These are phyloP conservation scores for Arctium lappa DNA, from an alignment of 129 eudicot genomes.

Conservation along the genomic window DNA sequence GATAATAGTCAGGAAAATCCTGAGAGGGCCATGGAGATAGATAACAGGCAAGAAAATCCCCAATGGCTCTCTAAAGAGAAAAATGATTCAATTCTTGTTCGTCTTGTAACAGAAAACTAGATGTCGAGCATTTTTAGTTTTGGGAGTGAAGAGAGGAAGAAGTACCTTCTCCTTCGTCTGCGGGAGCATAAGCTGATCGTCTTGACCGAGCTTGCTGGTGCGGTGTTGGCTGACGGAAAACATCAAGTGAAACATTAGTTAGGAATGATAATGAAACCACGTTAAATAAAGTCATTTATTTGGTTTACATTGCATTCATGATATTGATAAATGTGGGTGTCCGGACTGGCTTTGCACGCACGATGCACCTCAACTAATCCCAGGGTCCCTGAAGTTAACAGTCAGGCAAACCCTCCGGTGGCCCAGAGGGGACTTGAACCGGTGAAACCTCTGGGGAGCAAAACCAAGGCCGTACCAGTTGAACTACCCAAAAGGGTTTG, in stretches of 20 bases:
- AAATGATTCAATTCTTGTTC: too few relatives aligned
- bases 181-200: conserved; percentile 65
- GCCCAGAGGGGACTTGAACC: background rate
- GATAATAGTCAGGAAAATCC: background rate
- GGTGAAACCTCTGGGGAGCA: background rate
- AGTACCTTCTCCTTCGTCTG: conserved; percentile 69
- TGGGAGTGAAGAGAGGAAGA: background rate
- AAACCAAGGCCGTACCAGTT: background rate
- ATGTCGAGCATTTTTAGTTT: background rate
- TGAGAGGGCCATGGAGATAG: background rate
- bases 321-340: background rate
- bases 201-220: conserved; percentile 73
- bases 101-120: background rate
- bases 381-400: background rate
- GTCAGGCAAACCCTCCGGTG: background rate
- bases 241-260: conserved; percentile 1
- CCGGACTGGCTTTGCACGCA: background rate
- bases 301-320: background rate
- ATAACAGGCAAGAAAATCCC: background rate
- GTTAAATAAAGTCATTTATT: background rate
- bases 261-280: background rate
- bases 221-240: conserved; percentile 64
- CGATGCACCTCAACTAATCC: background rate
- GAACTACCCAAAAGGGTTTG: background rate
- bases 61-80: background rate